Conservation (phyloP, 306 rosid genomes). For the Sesbania bispinosa region DNA sequence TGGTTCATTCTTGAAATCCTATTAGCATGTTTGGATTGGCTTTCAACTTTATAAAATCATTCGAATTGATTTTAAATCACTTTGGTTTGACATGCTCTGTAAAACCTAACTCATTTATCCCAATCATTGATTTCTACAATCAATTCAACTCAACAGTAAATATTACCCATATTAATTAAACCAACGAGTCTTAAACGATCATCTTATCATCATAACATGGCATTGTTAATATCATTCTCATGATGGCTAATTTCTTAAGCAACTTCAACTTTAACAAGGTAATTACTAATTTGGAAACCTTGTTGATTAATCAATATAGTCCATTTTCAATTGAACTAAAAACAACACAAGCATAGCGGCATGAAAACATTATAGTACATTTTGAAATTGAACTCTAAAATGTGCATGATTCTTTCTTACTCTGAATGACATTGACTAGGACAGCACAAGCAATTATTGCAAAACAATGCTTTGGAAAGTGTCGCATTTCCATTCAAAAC, state of each 20-base stretch:
- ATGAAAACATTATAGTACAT: neutral
- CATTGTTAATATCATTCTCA: too few relatives aligned
- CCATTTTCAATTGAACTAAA: neutral
- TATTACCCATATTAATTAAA: too few relatives aligned
- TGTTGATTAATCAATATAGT: neutral
- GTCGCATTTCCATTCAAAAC: constrained; percentile 16
- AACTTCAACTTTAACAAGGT: neutral
- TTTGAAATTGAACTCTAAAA: neutral
- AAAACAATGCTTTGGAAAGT: neutral
- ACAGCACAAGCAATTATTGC: constrained; percentile 18
- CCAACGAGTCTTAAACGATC: too few relatives aligned
- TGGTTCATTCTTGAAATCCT: constrained; percentile 1
- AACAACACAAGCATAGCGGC: neutral
- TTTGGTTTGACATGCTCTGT: too few relatives aligned
- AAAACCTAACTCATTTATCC: too few relatives aligned
- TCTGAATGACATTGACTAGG: constrained; percentile 6
- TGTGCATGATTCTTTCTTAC: neutral
- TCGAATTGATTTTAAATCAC: too few relatives aligned
- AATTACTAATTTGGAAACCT: neutral
- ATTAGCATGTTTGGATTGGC: too few relatives aligned
- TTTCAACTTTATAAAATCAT: too few relatives aligned
- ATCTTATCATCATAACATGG: too few relatives aligned
- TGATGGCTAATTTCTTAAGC: too few relatives aligned
- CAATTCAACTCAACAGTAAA: too few relatives aligned
- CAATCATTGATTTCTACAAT: too few relatives aligned